Conservation (phyloP, 2,329 filamentous ascomycete genomes). For the Microsporum ferrugineum region DNA sequence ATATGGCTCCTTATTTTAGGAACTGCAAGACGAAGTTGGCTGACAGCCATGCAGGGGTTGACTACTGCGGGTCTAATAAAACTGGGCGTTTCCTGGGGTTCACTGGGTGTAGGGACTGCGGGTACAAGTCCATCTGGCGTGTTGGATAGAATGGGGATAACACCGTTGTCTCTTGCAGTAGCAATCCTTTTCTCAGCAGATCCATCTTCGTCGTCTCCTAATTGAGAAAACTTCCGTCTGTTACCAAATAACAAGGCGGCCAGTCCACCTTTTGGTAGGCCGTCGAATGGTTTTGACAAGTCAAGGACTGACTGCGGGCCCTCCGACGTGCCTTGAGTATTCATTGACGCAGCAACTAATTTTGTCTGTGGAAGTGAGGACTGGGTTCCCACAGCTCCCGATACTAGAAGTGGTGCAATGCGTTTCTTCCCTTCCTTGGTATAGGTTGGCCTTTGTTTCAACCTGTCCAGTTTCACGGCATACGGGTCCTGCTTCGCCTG, state of each 20-base stretch:
- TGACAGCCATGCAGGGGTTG: constrained; percentile 68
- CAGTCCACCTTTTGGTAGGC: constrained; percentile 79
- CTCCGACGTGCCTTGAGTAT: constrained; percentile 54
- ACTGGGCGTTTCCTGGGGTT: constrained; percentile 59
- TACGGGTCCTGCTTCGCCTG: constrained; percentile 39
- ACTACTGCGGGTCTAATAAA: constrained; percentile 79
- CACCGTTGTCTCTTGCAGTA: constrained; percentile 51
- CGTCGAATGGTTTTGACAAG: constrained; percentile 86
- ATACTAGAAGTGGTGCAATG: constrained; percentile 82
- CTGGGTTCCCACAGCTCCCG: constrained; percentile 73
- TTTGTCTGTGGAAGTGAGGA: constrained; percentile 84
- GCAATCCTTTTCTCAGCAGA: constrained; percentile 48
- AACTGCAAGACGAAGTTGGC: constrained; percentile 75
- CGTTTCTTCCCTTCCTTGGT: constrained; percentile 96
- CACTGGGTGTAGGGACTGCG: constrained; percentile 46
- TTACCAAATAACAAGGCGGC: constrained; percentile 80
- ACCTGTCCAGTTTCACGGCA: constrained; percentile 49
- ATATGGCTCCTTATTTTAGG: constrained; percentile 78
- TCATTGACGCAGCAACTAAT: constrained; percentile 63
- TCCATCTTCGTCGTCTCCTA: constrained; percentile 65
- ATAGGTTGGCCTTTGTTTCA: constrained; percentile 87
- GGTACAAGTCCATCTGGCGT: constrained; percentile 66
- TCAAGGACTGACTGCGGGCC: constrained; percentile 74
- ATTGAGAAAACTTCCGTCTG: constrained; percentile 67
- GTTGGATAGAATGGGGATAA: constrained; percentile 63